phyloP scores from a whole-genome alignment of 2,329 filamentous ascomycete genomes.

The Fusarium nanum region DNA sequence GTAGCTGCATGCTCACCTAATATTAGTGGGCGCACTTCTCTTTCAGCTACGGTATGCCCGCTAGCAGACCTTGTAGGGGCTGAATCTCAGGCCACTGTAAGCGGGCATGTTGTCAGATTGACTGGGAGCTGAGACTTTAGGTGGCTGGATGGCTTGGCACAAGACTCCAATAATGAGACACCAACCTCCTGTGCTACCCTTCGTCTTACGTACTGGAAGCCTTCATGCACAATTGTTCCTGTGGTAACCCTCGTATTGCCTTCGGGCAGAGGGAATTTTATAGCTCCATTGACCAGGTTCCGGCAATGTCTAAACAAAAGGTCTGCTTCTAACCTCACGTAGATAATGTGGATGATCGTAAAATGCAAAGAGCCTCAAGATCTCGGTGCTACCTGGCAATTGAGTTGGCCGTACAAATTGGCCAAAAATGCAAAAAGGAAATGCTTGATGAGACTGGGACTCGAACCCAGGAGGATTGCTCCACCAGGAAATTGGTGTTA shows the following conservation, averaged over 20 bases:
- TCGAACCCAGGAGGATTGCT: slow-evolving; percentile 38
- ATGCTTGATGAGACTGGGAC: slow-evolving; percentile 31
- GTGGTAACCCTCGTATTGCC: no score
- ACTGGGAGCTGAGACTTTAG: neutral
- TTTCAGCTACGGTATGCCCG: neutral
- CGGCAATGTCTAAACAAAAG: neutral
- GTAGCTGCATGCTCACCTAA: neutral
- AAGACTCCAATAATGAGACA: neutral
- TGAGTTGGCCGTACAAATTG: neutral
- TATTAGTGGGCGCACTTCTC: neutral
- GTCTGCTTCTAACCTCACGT: neutral
- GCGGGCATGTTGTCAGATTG: neutral
- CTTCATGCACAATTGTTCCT: no score
- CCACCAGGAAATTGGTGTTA: slow-evolving; percentile 37
- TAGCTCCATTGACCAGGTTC: neutral
- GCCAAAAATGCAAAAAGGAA: neutral
- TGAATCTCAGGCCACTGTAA: neutral
- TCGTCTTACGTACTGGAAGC: neutral
- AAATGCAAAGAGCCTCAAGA: neutral
- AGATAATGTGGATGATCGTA: no score
- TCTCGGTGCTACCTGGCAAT: neutral
- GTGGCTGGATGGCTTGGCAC: slow-evolving; percentile 7
- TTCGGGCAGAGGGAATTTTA: neutral
- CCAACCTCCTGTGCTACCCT: neutral
- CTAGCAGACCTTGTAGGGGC: neutral